These are phyloP conservation scores for Cordyceps cateniannulata DNA, from an alignment of 2,329 filamentous ascomycete genomes.

Conservation along the genomic window DNA sequence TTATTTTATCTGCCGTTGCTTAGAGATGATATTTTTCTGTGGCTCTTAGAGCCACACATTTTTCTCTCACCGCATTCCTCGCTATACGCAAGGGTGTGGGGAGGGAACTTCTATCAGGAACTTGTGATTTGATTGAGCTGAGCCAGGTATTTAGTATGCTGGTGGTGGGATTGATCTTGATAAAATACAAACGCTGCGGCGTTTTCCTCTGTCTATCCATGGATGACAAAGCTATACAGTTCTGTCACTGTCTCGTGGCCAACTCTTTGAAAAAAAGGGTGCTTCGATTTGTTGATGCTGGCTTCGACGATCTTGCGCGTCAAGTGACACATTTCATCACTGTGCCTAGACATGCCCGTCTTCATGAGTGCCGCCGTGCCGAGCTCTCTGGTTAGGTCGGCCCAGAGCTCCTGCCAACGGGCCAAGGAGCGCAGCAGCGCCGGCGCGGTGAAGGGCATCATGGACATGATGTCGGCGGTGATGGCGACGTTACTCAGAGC, in stretches of 20 bases:
- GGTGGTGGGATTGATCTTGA: neutral
- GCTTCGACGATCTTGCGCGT: neutral
- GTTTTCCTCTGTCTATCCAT: neutral
- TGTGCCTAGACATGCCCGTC: constrained; percentile 5
- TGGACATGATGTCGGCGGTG: constrained; percentile 15
- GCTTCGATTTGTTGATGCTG: neutral
- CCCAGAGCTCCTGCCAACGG: constrained; percentile 20
- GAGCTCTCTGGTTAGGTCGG: neutral
- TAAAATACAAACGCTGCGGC: neutral
- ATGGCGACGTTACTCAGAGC: constrained; percentile 13
- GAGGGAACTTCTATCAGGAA: constrained; percentile 29
- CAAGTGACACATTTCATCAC: constrained; percentile 1
- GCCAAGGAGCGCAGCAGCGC: constrained; percentile 15
- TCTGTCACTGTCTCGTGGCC: constrained; percentile 9
- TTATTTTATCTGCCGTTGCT: neutral
- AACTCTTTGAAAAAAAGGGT: constrained; percentile 10
- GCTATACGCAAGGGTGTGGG: constrained; percentile 42
- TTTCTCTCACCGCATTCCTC: constrained; percentile 42
- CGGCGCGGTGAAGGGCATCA: constrained; percentile 9
- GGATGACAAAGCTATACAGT: constrained; percentile 4
- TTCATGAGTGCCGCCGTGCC: neutral
- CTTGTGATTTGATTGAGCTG: neutral
- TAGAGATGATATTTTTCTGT: neutral
- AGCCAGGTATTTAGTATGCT: neutral
- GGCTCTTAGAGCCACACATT: constrained; percentile 30